Evolutionary conservation across 2,329 filamentous ascomycete genomes (phyloP).

Genomic region (Xylogone sp.): DNA sequence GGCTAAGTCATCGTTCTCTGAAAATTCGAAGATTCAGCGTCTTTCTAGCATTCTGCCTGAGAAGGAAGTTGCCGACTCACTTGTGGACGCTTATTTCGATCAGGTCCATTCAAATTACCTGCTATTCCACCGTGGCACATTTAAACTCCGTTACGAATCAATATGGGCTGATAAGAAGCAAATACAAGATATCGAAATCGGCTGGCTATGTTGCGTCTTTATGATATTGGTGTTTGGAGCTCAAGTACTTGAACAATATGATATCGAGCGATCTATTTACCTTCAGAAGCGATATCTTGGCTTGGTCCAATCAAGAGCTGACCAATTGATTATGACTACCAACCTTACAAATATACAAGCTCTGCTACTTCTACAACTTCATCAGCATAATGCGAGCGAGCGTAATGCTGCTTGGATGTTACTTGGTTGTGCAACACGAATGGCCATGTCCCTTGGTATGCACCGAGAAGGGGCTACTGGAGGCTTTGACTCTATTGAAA

Average conservation of each 20-base stretch:
- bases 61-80: background rate
- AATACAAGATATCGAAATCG: background rate
- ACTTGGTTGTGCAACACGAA: background rate
- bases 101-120: background rate
- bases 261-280: too few relatives aligned
- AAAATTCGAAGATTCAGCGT: too few relatives aligned
- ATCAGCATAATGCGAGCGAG: background rate
- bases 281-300: slow-evolving; percentile 33
- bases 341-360: background rate
- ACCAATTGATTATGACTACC: slow-evolving; percentile 12
- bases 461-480: background rate
- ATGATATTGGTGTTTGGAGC: background rate
- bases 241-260: too few relatives aligned
- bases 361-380: background rate
- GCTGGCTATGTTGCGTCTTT: background rate
- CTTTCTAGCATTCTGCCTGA: too few relatives aligned
- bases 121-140: background rate
- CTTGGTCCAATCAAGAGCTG: slow-evolving; percentile 27
- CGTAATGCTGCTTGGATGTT: background rate
- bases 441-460: background rate
- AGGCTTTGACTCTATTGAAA: slow-evolving; percentile 13
- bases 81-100: background rate
- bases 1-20: too few relatives aligned
- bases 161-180: background rate
- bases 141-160: background rate